A percentile compares a stretch with the other conserved stretches of the same genome.
Evolutionary conservation across 495 filamentous ascomycete species (phyloP).

Genomic region (Neurospora africana): DNA sequence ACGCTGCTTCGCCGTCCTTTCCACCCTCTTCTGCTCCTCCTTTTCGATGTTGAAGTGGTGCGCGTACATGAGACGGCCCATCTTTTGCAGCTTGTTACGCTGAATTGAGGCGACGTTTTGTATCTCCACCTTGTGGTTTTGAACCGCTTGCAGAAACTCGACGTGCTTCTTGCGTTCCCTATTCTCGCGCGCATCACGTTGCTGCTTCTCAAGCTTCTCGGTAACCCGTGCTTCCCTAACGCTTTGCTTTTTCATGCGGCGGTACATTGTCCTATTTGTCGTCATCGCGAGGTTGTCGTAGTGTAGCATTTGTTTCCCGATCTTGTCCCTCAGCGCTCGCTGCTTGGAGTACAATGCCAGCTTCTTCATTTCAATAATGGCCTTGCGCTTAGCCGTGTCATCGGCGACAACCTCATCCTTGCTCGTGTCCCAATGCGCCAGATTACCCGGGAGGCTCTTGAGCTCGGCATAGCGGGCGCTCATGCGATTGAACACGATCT

Average conservation of each 20-base stretch:
- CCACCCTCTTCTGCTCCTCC: slow-evolving; percentile 95
- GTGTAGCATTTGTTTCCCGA: slow-evolving; percentile 81
- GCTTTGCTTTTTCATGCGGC: slow-evolving; percentile 92
- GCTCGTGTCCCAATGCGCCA: slow-evolving; percentile 73
- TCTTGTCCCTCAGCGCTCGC: slow-evolving; percentile 68
- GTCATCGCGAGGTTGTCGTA: slow-evolving; percentile 94
- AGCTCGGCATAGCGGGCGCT: slow-evolving; percentile 71
- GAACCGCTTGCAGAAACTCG: slow-evolving; percentile 65
- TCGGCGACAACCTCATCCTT: slow-evolving; percentile 61
- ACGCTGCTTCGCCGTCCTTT: slow-evolving; percentile 97
- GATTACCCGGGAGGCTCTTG: slow-evolving; percentile 67
- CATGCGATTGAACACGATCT: slow-evolving; percentile 82
- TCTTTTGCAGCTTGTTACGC: slow-evolving; percentile 61
- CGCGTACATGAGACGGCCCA: slow-evolving; percentile 73
- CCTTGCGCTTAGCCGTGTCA: slow-evolving; percentile 76
- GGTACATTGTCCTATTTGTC: slow-evolving; percentile 76
- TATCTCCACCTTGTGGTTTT: slow-evolving; percentile 47
- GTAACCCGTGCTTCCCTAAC: slow-evolving; percentile 93
- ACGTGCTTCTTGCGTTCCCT: slow-evolving; percentile 93
- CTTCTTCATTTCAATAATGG: slow-evolving; percentile 86
- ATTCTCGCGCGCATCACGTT: slow-evolving; percentile 85
- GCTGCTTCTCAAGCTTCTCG: slow-evolving; percentile 97
- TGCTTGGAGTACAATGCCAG: slow-evolving; percentile 77
- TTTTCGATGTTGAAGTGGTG: slow-evolving; percentile 96
- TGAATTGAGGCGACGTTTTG: slow-evolving; percentile 22